Evolutionary conservation across 306 rosid genomes (phyloP).

Genomic region (Elaeagnus macrophylla): DNA sequence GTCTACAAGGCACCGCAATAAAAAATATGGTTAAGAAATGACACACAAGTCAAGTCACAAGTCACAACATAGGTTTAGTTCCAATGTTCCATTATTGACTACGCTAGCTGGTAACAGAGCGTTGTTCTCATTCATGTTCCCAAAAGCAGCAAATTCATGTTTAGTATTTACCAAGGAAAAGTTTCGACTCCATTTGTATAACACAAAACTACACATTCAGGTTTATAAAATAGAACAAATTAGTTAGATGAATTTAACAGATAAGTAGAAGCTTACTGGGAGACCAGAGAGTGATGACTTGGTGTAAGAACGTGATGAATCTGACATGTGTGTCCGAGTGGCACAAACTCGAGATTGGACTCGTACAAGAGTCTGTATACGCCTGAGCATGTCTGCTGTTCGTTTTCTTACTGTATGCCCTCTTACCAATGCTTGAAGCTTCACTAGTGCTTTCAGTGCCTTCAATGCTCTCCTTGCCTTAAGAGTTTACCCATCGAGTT

Average conservation of each 20-base stretch:
- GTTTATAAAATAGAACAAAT: no score
- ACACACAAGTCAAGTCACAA: not conserved
- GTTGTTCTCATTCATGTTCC: no score
- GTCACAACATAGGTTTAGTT: not conserved
- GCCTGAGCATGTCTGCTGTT: conserved; percentile 77
- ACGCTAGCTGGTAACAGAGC: no score
- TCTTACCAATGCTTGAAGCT: conserved; percentile 85
- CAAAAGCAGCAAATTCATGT: no score
- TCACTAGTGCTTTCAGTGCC: conserved; percentile 88
- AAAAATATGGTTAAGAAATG: not conserved
- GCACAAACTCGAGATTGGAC: conserved; percentile 76
- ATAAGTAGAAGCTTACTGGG: conserved; percentile 36
- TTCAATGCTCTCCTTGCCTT: conserved; percentile 93
- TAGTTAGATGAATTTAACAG: not conserved
- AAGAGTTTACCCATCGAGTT: conserved; percentile 12
- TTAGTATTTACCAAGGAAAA: no score
- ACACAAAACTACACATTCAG: no score
- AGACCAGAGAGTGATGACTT: conserved; percentile 39
- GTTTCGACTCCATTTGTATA: no score
- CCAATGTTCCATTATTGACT: no score
- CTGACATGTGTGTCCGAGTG: conserved; percentile 42
- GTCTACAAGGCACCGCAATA: not conserved
- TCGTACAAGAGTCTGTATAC: conserved; percentile 87
- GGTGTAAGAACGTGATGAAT: conserved; percentile 37
- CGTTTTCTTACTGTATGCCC: conserved; percentile 90